Conservation (phyloP, 495 filamentous ascomycete genomes). For the Thermochaetoides thermophila region DNA sequence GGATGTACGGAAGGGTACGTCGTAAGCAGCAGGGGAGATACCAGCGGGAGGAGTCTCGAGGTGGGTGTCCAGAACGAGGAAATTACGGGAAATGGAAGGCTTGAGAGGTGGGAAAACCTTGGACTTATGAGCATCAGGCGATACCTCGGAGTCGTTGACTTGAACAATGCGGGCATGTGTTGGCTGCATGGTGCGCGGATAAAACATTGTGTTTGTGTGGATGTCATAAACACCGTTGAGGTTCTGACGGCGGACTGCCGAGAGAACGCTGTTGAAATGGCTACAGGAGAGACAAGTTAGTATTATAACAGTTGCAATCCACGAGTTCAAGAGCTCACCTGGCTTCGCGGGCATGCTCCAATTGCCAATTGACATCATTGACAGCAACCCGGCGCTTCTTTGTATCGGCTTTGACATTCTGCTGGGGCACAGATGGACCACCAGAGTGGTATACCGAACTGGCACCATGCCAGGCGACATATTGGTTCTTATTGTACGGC, state of each 20-base stretch:
- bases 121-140: slow-evolving; percentile 3
- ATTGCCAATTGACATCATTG: slow-evolving; percentile 96
- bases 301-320: not conserved
- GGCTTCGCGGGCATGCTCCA: slow-evolving; percentile 81
- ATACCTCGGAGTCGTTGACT: slow-evolving; percentile 23
- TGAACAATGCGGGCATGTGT: slow-evolving; percentile 73
- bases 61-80: slow-evolving; percentile 57
- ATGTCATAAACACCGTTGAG: slow-evolving; percentile 74
- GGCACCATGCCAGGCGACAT: slow-evolving; percentile 95
- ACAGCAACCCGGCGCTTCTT: slow-evolving; percentile 78
- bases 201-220: slow-evolving; percentile 82
- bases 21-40: slow-evolving; percentile 29
- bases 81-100: slow-evolving; percentile 52
- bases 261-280: slow-evolving; percentile 62
- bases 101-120: slow-evolving; percentile 50
- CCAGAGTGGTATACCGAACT: slow-evolving; percentile 86
- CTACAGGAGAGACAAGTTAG: slow-evolving; percentile 29
- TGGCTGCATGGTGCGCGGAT: slow-evolving; percentile 77
- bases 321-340: slow-evolving; percentile 40
- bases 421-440: slow-evolving; percentile 58
- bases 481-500: slow-evolving; percentile 84
- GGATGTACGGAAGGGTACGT: slow-evolving; percentile 27
- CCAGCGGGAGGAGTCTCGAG: slow-evolving; percentile 41
- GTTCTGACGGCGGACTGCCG: slow-evolving; percentile 47
- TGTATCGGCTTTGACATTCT: slow-evolving; percentile 51